Conservation (phyloP, 305 asterid species). For the Solanum hybrid region DNA sequence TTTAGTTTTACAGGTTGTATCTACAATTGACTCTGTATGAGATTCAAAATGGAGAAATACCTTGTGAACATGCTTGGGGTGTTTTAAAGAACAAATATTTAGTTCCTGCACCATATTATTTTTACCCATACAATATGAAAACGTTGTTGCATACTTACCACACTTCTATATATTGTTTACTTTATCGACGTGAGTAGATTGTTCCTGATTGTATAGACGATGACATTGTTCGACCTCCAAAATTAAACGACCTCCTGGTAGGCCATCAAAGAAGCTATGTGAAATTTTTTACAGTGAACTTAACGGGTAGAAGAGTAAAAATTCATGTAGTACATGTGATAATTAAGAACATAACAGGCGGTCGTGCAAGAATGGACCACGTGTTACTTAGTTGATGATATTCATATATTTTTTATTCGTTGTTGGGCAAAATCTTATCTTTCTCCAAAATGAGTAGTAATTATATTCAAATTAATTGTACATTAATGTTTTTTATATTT, state of each 20-base stretch:
- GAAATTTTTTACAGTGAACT: not conserved
- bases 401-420: too few species aligned
- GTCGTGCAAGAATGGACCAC: too few species aligned
- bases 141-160: not conserved
- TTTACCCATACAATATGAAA: not conserved
- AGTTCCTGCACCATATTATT: not conserved
- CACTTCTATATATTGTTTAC: not conserved
- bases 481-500: too few species aligned
- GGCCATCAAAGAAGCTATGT: not conserved
- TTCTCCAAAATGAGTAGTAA: too few species aligned
- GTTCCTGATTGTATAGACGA: not conserved
- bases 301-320: not conserved
- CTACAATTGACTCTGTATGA: not conserved
- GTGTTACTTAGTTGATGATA: too few species aligned
- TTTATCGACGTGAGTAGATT: not conserved
- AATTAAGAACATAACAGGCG: too few species aligned
- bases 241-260: too few species aligned
- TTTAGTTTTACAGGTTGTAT: not conserved
- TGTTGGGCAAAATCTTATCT: too few species aligned
- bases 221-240: not conserved
- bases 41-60: not conserved
- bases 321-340: too few species aligned
- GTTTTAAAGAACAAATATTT: not conserved
- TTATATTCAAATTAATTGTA: too few species aligned
- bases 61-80: not conserved